These are phyloP conservation scores for Stylosanthes scabra DNA, from an alignment of 331 rosid species.

Conservation along the genomic window DNA sequence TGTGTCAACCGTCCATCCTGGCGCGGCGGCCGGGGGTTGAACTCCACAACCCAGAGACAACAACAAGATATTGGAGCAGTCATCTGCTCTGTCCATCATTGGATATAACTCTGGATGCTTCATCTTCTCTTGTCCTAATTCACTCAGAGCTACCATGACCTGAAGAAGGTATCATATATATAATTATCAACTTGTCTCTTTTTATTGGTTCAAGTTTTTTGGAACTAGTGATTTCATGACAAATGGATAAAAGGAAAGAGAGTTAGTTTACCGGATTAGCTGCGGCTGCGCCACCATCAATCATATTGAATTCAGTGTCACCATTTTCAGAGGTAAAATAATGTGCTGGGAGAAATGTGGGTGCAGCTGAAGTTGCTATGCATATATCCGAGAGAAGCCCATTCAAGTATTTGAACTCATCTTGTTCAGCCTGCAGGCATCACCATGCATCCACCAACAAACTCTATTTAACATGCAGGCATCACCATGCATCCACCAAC, in stretches of 20 bases:
- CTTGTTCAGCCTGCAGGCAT: background rate
- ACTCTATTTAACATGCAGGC: background rate
- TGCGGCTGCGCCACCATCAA: background rate
- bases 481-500: background rate
- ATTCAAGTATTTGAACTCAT: background rate
- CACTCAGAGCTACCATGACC: background rate
- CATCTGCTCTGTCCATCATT: background rate
- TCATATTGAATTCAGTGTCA: background rate
- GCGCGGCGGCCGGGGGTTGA: background rate
- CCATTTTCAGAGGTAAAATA: background rate
- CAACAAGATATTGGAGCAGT: background rate
- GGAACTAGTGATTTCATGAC: too few relatives aligned
- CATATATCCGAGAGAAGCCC: constrained; percentile 56
- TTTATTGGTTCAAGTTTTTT: too few relatives aligned
- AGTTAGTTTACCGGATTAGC: background rate
- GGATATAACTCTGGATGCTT: background rate
- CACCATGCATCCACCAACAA: background rate
- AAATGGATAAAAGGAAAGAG: too few relatives aligned
- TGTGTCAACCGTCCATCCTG: background rate
- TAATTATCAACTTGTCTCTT: too few relatives aligned
- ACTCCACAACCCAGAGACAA: background rate
- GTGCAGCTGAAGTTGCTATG: constrained; percentile 66
- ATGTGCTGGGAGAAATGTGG: constrained; percentile 44
- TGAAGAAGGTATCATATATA: background rate
- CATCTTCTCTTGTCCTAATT: background rate